Evolutionary conservation across 768 basidiomycete species (phyloP).

Genomic region (Auricularia sp.): DNA sequence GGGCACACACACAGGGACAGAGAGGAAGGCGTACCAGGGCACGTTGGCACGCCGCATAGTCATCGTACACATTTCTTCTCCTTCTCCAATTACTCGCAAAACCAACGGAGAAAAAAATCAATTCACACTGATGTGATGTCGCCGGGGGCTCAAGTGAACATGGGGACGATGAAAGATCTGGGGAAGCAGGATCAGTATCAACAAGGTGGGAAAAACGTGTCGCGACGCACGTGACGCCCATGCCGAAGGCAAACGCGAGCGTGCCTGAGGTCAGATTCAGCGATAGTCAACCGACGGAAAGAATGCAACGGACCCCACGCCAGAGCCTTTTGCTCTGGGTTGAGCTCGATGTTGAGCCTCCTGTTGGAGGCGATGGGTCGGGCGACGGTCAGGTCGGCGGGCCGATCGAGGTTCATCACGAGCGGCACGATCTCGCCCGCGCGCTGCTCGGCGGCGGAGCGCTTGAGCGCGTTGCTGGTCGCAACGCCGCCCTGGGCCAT

Average conservation of each 20-base stretch:
- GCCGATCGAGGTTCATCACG: not conserved
- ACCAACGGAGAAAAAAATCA: not conserved
- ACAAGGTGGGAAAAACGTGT: not conserved
- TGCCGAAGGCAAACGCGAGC: not conserved
- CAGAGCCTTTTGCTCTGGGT: conserved; percentile 1
- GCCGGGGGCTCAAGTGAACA: not conserved
- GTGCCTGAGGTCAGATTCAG: not conserved
- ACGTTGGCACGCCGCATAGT: not conserved
- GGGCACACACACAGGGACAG: not conserved
- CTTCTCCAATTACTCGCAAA: not conserved
- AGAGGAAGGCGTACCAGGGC: not conserved
- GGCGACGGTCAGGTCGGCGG: conserved; percentile 2
- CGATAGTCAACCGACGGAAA: not conserved
- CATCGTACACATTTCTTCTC: not conserved
- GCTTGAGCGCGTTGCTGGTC: conserved; percentile 11
- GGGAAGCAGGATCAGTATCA: not conserved
- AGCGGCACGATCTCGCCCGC: conserved; percentile 6
- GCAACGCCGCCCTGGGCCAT: conserved; percentile 45
- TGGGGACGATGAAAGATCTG: not conserved
- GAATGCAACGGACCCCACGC: not conserved
- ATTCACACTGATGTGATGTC: not conserved
- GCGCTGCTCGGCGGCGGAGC: conserved; percentile 9
- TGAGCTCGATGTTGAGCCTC: conserved; percentile 3
- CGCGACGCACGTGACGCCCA: not conserved
- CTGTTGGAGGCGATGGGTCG: conserved; percentile 5